These are phyloP conservation scores for Trypanosoma vivax DNA, from an alignment of 208 protist genomes.

Conservation along the genomic window DNA sequence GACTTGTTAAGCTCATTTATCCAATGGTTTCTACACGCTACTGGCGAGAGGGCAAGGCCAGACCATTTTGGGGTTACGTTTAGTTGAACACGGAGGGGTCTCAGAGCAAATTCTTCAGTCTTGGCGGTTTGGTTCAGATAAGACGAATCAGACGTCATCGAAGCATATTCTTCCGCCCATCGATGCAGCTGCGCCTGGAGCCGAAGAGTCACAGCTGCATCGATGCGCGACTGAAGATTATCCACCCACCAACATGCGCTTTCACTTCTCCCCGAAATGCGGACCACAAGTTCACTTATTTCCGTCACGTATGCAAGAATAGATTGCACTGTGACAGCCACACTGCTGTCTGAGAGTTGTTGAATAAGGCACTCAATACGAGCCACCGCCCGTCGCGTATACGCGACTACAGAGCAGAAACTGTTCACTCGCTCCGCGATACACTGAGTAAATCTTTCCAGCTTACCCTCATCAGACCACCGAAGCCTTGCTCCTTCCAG, in stretches of 20 bases:
- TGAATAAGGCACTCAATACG: slow-evolving; percentile 44
- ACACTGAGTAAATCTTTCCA: slow-evolving; percentile 49
- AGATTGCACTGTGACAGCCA: slow-evolving; percentile 40
- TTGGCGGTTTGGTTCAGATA: slow-evolving; percentile 44
- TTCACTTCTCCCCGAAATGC: slow-evolving; percentile 47
- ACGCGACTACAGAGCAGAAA: slow-evolving; percentile 47
- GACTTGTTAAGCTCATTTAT: slow-evolving; percentile 61
- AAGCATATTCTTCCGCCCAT: slow-evolving; percentile 80
- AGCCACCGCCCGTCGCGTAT: slow-evolving; percentile 47
- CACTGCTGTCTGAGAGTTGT: slow-evolving; percentile 24
- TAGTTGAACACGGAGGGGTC: slow-evolving; percentile 80
- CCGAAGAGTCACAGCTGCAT: slow-evolving; percentile 58
- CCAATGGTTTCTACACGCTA: slow-evolving; percentile 77
- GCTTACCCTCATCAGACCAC: slow-evolving; percentile 54
- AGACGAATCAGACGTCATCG: slow-evolving; percentile 61
- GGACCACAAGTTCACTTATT: slow-evolving; percentile 43
- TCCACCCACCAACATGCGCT: slow-evolving; percentile 64
- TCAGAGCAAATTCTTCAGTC: slow-evolving; percentile 74
- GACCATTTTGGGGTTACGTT: slow-evolving; percentile 76
- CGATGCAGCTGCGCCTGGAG: slow-evolving; percentile 59
- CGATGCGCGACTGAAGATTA: slow-evolving; percentile 62
- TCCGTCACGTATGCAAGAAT: slow-evolving; percentile 54
- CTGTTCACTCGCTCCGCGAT: slow-evolving; percentile 51
- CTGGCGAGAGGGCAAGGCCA: slow-evolving; percentile 40
- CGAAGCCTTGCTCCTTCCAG: slow-evolving; percentile 41